Base-by-base conservation (phyloP, 179 eudicot species). In the Spinacia oleracea region DNA sequence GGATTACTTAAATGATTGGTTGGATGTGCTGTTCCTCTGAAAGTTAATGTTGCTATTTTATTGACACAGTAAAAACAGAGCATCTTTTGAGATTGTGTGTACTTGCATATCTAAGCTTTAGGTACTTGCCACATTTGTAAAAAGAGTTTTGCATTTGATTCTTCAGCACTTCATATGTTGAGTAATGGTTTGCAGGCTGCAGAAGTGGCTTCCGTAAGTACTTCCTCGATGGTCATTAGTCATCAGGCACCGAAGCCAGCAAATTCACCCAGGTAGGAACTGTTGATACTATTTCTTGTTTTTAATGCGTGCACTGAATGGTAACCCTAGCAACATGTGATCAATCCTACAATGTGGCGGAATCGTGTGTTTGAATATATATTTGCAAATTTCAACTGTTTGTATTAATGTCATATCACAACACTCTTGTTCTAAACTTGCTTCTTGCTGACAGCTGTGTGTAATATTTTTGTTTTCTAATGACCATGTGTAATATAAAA, bases 221-320 rank as follows among this genome's bases (percentile, higher is more conserved):
- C 85, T 75, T 82, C 87, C 53, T 84, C 85, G 18, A 68, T 80
- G 63, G 56, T 64, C 58, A 81, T 65, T 60, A 80, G 58, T 78
- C 92, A 88, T 79, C 89, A 78, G 74, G 75, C 70, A 34, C 74
- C 70, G 68, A 88, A 86, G 72, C 86, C 77, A 79, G 81, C 77
- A 29, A 72, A 83, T 74, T 85, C 89, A 64, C 84, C 87, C 75
- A 85, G 95, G 95, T 91, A 87, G 62, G 64, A 20, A 21, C 45
- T 65, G 34, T 34, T 34, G 70, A 11, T 34, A 65, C 25, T 31
- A 65, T 34, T 60, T 34, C 70, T 34, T 65, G 70, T 65, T 11
- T 35, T 72, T 31, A 18, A 9, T 71, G 25, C 8, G 9, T 72
- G 27, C 42, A 34, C 51, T 18, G 16, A 27, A 70, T 70, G 74